phyloP scores from a whole-genome alignment of 225 moss, liverwort and hornwort species.

The Sphagnum contortum region DNA sequence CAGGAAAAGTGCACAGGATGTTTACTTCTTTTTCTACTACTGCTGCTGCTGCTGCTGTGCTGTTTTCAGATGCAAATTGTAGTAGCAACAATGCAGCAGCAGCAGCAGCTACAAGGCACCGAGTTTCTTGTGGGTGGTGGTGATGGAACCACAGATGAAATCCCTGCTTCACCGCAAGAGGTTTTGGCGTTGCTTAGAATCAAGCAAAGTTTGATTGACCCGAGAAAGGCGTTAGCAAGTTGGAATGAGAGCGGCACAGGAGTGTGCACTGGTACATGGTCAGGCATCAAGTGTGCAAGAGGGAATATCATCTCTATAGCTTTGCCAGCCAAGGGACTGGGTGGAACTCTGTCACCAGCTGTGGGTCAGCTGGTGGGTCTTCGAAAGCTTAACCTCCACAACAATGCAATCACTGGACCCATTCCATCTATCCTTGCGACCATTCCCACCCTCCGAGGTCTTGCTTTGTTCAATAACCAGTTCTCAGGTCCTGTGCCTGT shows the following conservation, averaged over 20 bases:
- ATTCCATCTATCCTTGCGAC: slow-evolving; percentile 23
- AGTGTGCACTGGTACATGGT: slow-evolving; percentile 33
- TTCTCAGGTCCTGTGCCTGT: slow-evolving; percentile 49
- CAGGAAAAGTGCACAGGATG: slow-evolving; percentile 9
- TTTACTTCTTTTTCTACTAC: slow-evolving; percentile 5
- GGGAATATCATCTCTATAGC: slow-evolving; percentile 38
- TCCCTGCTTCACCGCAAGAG: slow-evolving; percentile 38
- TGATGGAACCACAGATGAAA: slow-evolving; percentile 19
- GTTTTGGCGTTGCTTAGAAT: slow-evolving; percentile 26
- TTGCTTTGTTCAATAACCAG: slow-evolving; percentile 49
- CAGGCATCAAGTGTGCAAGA: slow-evolving; percentile 43
- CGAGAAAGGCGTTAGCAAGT: slow-evolving; percentile 23
- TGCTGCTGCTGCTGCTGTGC: background rate
- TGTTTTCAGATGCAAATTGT: background rate
- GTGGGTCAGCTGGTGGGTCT: slow-evolving; percentile 32
- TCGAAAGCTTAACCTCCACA: slow-evolving; percentile 39
- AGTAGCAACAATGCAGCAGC: slow-evolving; percentile 7
- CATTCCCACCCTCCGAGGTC: slow-evolving; percentile 20
- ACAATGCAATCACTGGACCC: slow-evolving; percentile 26
- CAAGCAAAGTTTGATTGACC: slow-evolving; percentile 20
- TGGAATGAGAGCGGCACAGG: slow-evolving; percentile 54
- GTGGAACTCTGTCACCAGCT: slow-evolving; percentile 26
- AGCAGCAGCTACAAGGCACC: background rate
- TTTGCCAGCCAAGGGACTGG: slow-evolving; percentile 23
- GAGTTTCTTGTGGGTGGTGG: slow-evolving; percentile 6